Evolutionary conservation across 345 rosid genomes (phyloP).

Genomic region (Isatis tinctoria): DNA sequence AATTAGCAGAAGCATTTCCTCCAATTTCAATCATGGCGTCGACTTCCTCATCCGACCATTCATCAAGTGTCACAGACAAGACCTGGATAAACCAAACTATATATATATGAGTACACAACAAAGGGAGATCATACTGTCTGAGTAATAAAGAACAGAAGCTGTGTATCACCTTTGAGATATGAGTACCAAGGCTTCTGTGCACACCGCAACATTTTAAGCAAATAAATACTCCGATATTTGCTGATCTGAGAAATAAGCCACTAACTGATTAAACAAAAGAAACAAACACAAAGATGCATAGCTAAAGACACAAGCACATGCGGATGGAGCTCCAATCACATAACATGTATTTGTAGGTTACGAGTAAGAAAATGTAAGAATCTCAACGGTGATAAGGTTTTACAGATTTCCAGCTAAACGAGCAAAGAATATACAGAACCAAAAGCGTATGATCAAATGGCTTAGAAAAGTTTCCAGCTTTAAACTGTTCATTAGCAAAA

Average conservation of each 20-base stretch:
- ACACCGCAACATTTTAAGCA: slow-evolving; percentile 97
- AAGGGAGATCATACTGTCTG: neutral
- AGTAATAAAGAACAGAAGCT: neutral
- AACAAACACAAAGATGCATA: neutral
- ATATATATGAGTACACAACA: neutral
- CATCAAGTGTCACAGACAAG: slow-evolving; percentile 83
- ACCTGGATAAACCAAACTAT: slow-evolving; percentile 44
- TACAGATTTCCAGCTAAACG: neutral
- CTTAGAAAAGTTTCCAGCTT: neutral
- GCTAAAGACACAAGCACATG: neutral
- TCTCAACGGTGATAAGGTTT: neutral
- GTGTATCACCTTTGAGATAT: slow-evolving; percentile 71
- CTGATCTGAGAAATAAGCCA: slow-evolving; percentile 51
- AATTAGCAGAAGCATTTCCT: slow-evolving; percentile 68
- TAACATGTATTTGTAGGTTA: neutral
- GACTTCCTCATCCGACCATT: slow-evolving; percentile 92
- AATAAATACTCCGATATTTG: slow-evolving; percentile 68
- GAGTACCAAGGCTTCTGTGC: slow-evolving; percentile 94
- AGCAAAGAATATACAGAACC: neutral
- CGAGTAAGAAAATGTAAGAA: neutral
- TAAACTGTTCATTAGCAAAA: neutral
- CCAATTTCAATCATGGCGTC: slow-evolving; percentile 54
- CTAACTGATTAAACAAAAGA: neutral
- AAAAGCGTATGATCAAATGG: neutral
- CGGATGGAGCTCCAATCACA: neutral